Percentiles rank a stretch among this genome's conserved stretches.
Conservation (phyloP, 1,284 basidiomycete genomes). For the Cystobasidium sp. region DNA sequence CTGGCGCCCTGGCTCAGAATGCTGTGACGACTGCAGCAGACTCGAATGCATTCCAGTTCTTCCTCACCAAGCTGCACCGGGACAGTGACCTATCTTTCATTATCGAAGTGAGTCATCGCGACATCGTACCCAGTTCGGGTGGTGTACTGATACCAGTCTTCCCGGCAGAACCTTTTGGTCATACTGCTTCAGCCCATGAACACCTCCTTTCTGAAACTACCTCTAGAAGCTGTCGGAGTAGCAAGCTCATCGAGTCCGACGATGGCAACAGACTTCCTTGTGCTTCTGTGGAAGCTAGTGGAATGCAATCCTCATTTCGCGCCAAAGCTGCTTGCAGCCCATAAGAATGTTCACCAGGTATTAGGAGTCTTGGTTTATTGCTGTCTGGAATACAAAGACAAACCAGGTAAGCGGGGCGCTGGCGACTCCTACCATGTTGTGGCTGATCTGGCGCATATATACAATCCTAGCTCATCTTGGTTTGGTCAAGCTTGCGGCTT, state of each 20-base stretch:
- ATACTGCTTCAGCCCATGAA: conserved; percentile 32
- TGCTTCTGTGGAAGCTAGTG: conserved; percentile 86
- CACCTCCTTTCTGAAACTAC: conserved; percentile 32
- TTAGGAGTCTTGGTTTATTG: conserved; percentile 77
- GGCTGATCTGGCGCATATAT: neutral
- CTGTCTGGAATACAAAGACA: conserved; percentile 82
- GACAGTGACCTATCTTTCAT: conserved; percentile 84
- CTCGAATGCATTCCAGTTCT: conserved; percentile 87
- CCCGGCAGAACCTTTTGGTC: conserved; percentile 26
- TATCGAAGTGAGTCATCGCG: conserved; percentile 72
- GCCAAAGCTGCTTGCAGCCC: conserved; percentile 70
- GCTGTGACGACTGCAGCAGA: conserved; percentile 61
- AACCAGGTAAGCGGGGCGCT: conserved; percentile 69
- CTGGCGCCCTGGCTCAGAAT: conserved; percentile 47
- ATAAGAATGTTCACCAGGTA: conserved; percentile 74
- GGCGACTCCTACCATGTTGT: neutral
- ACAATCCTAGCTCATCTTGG: conserved; percentile 77
- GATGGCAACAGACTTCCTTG: conserved; percentile 56
- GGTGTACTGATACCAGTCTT: neutral
- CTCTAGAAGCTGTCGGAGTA: conserved; percentile 29
- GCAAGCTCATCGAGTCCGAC: conserved; percentile 7
- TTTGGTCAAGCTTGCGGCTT: conserved; percentile 82
- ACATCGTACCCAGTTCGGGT: conserved; percentile 68
- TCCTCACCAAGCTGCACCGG: conserved; percentile 86
- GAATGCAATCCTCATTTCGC: conserved; percentile 93